phyloP scores from a whole-genome alignment of 257 asterid species.

The Solanum gracilifrons region DNA sequence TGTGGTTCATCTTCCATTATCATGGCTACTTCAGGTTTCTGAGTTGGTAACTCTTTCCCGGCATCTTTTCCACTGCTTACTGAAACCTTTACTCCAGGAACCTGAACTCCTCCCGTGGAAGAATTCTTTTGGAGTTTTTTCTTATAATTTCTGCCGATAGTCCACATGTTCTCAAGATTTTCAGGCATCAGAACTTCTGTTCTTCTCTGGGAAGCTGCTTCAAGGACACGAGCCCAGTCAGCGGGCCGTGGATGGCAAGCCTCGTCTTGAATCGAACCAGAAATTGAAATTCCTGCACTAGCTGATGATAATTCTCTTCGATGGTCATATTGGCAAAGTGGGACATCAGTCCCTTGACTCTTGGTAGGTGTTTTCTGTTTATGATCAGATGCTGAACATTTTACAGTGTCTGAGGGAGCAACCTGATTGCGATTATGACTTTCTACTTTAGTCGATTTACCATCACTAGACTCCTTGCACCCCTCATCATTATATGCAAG shows the following conservation, averaged over 20 bases:
- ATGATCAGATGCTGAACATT: slow-evolving; percentile 28
- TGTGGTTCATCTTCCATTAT: slow-evolving; percentile 31
- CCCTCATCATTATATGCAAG: slow-evolving; percentile 56
- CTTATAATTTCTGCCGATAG: slow-evolving; percentile 91
- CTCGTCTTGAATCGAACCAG: slow-evolving; percentile 34
- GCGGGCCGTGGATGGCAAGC: slow-evolving; percentile 38
- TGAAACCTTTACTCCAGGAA: slow-evolving; percentile 18
- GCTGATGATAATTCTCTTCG: slow-evolving; percentile 25
- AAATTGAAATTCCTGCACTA: slow-evolving; percentile 20
- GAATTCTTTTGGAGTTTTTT: slow-evolving; percentile 55
- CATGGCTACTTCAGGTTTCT: slow-evolving; percentile 20
- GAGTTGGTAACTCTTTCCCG: slow-evolving; percentile 19
- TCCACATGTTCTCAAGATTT: slow-evolving; percentile 98
- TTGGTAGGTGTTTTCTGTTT: slow-evolving; percentile 19
- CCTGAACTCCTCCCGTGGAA: slow-evolving; percentile 27
- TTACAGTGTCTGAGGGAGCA: slow-evolving; percentile 24
- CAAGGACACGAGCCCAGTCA: slow-evolving; percentile 86
- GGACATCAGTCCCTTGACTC: slow-evolving; percentile 27
- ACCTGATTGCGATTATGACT: slow-evolving; percentile 23
- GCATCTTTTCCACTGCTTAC: slow-evolving; percentile 16
- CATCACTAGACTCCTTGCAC: slow-evolving; percentile 23
- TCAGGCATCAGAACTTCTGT: slow-evolving; percentile 97
- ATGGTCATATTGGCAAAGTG: slow-evolving; percentile 28
- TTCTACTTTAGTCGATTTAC: slow-evolving; percentile 29
- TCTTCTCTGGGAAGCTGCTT: slow-evolving; percentile 97